Conservation (phyloP, 352 stramenopile genomes). For the Phytophthora palmivora region DNA sequence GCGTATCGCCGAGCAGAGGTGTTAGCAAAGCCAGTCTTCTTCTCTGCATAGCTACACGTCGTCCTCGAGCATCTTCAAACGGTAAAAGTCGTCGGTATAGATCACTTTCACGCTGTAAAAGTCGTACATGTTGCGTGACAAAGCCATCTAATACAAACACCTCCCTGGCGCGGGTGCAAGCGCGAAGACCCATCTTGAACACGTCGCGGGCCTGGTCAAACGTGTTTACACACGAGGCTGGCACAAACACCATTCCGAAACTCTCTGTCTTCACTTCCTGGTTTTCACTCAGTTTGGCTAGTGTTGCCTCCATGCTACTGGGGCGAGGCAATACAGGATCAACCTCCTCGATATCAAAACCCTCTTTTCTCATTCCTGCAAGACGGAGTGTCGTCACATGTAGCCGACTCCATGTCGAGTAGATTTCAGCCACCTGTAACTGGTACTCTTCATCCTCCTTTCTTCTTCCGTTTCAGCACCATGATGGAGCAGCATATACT, state of each 20-base stretch:
- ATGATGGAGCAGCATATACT: constrained; percentile 47
- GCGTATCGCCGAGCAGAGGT: constrained; percentile 46
- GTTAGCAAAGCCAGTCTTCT: constrained; percentile 55
- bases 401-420: constrained; percentile 57
- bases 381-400: constrained; percentile 57
- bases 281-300: constrained; percentile 18
- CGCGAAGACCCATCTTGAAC: constrained; percentile 68
- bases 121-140: constrained; percentile 66
- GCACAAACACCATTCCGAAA: constrained; percentile 42
- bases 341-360: constrained; percentile 8
- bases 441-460: constrained; percentile 33
- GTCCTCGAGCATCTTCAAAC: constrained; percentile 64
- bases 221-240: constrained; percentile 30
- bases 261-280: not conserved
- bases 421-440: constrained; percentile 48
- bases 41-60: constrained; percentile 73
- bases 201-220: constrained; percentile 64
- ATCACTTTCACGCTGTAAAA: constrained; percentile 64
- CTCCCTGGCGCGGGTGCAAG: constrained; percentile 47
- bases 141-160: constrained; percentile 72
- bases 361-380: constrained; percentile 40
- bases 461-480: constrained; percentile 9
- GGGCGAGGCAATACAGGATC: constrained; percentile 24
- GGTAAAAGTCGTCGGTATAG: constrained; percentile 61
- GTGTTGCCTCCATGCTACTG: constrained; percentile 37